Evolutionary conservation across 208 protist genomes (phyloP).

Genomic region (Leishmania guyanensis): DNA sequence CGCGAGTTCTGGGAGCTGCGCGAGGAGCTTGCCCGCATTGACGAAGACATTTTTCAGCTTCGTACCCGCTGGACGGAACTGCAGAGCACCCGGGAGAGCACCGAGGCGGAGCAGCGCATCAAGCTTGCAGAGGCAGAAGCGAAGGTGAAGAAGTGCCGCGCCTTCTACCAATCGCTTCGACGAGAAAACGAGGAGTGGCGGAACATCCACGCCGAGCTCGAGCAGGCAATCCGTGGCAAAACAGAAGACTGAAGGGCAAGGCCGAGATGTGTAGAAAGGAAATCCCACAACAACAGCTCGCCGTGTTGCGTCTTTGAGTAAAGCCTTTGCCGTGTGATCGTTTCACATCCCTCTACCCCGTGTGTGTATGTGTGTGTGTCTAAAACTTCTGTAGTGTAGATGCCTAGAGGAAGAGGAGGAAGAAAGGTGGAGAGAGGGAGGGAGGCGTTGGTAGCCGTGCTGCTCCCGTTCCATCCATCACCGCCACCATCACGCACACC

Average conservation of each 20-base stretch:
- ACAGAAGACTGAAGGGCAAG: background rate
- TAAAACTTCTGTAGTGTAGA: background rate
- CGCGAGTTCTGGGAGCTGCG: slow-evolving; percentile 49
- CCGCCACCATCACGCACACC: background rate
- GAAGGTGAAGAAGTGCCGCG: slow-evolving; percentile 36
- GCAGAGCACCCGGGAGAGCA: slow-evolving; percentile 22
- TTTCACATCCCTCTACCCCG: background rate
- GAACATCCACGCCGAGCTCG: slow-evolving; percentile 47
- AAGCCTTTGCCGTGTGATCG: background rate
- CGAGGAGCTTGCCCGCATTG: slow-evolving; percentile 49
- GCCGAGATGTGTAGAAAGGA: background rate
- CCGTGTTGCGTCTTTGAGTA: background rate
- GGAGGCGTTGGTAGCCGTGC: background rate
- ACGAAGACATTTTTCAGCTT: slow-evolving; percentile 43
- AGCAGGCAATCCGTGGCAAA: slow-evolving; percentile 16
- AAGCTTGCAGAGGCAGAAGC: slow-evolving; percentile 45
- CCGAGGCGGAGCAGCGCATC: slow-evolving; percentile 12
- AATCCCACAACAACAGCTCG: background rate
- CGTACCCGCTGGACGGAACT: slow-evolving; percentile 30
- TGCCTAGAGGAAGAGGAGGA: background rate
- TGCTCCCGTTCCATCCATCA: background rate
- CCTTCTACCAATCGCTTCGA: slow-evolving; percentile 42
- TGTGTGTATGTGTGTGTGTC: background rate
- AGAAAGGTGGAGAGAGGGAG: background rate
- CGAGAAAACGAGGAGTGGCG: slow-evolving; percentile 66